Percentiles rank a stretch among this genome's conserved stretches.
Conservation (phyloP, 2,329 filamentous ascomycete species). For the Trichoderma sp. region DNA sequence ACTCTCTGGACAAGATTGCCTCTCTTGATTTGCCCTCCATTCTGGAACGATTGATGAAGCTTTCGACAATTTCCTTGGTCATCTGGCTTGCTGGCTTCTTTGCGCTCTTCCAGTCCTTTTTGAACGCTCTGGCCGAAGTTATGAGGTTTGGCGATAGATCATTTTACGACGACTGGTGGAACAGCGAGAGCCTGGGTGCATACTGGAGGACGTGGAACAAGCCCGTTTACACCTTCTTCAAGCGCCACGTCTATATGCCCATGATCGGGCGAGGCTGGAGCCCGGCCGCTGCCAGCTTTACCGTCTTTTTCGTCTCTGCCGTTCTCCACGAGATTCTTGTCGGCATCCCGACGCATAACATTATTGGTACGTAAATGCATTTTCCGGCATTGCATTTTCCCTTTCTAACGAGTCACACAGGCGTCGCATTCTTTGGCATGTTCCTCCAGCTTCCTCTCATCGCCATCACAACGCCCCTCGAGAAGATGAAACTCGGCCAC, state of each 20-base stretch:
- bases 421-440: slow-evolving; percentile 94
- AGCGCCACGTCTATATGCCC: slow-evolving; percentile 87
- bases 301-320: slow-evolving; percentile 87
- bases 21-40: slow-evolving; percentile 80
- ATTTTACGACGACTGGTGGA: slow-evolving; percentile 99
- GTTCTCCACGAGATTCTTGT: slow-evolving; percentile 90
- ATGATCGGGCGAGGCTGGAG: slow-evolving; percentile 83
- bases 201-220: slow-evolving; percentile 99
- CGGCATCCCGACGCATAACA: slow-evolving; percentile 90
- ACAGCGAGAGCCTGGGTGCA: slow-evolving; percentile 77
- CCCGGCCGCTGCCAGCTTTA: slow-evolving; percentile 67
- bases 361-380: slow-evolving; percentile 65
- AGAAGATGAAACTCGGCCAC: slow-evolving; percentile 71
- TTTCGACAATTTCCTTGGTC: slow-evolving; percentile 91
- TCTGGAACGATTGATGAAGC: slow-evolving; percentile 85
- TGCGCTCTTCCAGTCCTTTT: slow-evolving; percentile 86
- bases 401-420: slow-evolving; percentile 45
- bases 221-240: slow-evolving; percentile 96
- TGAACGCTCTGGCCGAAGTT: slow-evolving; percentile 90
- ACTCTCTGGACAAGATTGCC: slow-evolving; percentile 86
- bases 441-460: slow-evolving; percentile 90
- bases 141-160: slow-evolving; percentile 88
- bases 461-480: slow-evolving; percentile 73
- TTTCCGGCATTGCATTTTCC: slow-evolving; percentile 21
- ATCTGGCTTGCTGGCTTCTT: slow-evolving; percentile 99